Evolutionary conservation across 495 filamentous ascomycete species (phyloP).

Genomic region (Aspergillus asperescens): DNA sequence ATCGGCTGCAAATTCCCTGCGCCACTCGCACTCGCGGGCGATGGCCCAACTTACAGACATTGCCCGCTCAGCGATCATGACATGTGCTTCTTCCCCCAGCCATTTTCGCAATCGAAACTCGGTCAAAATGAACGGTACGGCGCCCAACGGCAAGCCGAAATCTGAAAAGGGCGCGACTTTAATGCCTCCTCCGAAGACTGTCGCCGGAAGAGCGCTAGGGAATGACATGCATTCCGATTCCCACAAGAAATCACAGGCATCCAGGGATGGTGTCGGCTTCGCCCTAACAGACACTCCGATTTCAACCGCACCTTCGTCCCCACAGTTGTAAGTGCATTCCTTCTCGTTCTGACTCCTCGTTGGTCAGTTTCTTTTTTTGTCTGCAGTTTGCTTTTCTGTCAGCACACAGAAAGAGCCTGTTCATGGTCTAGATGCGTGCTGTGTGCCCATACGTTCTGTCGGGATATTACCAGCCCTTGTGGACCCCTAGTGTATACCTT

Average conservation of each 20-base stretch:
- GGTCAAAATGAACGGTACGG: slow-evolving; percentile 16
- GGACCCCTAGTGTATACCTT: not conserved
- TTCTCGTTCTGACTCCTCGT: slow-evolving; percentile 17
- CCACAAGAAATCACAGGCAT: slow-evolving; percentile 39
- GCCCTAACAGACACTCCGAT: slow-evolving; percentile 63
- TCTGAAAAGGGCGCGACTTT: slow-evolving; percentile 32
- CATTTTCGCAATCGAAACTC: slow-evolving; percentile 10
- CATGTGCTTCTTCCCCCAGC: slow-evolving; percentile 33
- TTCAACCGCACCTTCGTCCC: slow-evolving; percentile 65
- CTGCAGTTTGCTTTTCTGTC: not conserved
- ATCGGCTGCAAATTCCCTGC: slow-evolving; percentile 18
- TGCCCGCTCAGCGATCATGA: slow-evolving; percentile 59
- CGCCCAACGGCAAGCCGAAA: slow-evolving; percentile 25
- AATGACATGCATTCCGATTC: slow-evolving; percentile 45
- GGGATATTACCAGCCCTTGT: not conserved
- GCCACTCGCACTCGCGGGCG: slow-evolving; percentile 19
- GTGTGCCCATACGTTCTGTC: not conserved
- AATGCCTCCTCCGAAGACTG: slow-evolving; percentile 40
- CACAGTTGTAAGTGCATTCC: slow-evolving; percentile 55
- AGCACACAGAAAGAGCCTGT: slow-evolving; percentile 6
- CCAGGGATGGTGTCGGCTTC: slow-evolving; percentile 50
- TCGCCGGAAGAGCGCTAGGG: slow-evolving; percentile 44
- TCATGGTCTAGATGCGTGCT: slow-evolving; percentile 13
- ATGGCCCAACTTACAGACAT: slow-evolving; percentile 34
- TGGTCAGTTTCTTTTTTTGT: slow-evolving; percentile 13